Conservation (phyloP, 495 filamentous ascomycete genomes). For the Podospora conica region DNA sequence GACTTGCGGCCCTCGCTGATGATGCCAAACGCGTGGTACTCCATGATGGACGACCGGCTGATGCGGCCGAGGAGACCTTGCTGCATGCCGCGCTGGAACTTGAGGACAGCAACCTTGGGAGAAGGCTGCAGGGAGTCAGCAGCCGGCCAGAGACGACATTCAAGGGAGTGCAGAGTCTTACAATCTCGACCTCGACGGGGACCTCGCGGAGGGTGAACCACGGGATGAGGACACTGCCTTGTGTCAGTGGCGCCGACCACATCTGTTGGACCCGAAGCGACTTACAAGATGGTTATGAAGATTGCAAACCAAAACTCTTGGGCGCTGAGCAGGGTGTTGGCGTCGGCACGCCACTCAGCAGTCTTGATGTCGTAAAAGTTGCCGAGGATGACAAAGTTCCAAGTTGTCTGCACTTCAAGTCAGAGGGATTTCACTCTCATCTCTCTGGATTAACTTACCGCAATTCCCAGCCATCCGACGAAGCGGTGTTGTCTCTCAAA, state of each 20-base stretch:
- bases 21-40: slow-evolving; percentile 44
- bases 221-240: slow-evolving; percentile 34
- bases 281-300: slow-evolving; percentile 42
- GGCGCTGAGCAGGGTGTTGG: slow-evolving; percentile 33
- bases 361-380: slow-evolving; percentile 35
- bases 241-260: slow-evolving; percentile 17
- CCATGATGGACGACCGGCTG: slow-evolving; percentile 42
- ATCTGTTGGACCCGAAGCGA: not conserved
- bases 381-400: slow-evolving; percentile 37
- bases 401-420: slow-evolving; percentile 30
- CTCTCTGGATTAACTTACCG: slow-evolving; percentile 21
- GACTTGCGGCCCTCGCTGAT: slow-evolving; percentile 39
- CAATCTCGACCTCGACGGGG: slow-evolving; percentile 39
- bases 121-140: slow-evolving; percentile 30
- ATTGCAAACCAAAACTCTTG: slow-evolving; percentile 43
- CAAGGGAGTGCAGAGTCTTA: slow-evolving; percentile 13
- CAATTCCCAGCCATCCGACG: slow-evolving; percentile 40
- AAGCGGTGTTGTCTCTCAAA: slow-evolving; percentile 42
- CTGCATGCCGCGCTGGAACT: slow-evolving; percentile 41
- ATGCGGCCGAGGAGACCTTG: slow-evolving; percentile 42
- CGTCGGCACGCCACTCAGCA: slow-evolving; percentile 31
- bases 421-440: not conserved
- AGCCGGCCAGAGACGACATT: no score
- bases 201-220: slow-evolving; percentile 41
- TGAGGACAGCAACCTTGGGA: slow-evolving; percentile 37